Base-by-base conservation (phyloP, 306 rosid genomes). In the Quercus berberidifolia region DNA sequence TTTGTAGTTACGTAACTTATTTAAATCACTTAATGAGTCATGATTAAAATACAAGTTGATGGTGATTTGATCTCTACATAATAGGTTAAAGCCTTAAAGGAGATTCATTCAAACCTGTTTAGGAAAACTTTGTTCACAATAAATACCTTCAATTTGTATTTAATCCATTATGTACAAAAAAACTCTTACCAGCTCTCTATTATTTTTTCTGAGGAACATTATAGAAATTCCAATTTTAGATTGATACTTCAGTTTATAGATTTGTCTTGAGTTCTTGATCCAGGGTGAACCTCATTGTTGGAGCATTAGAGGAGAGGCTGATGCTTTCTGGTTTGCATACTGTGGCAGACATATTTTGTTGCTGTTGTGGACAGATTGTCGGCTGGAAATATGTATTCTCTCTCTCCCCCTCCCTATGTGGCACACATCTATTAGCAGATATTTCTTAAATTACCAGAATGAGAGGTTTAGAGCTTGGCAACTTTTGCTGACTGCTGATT, bases 341-440 rank as follows among this genome's bases (percentile, higher is more conserved):
- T 26, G 97, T 94, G 59, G 90, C 88, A 1, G 98, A 94, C 74
- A 86, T 89, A 65, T 92, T 91, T 89, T 94, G 97, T 86, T 94
- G 98, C 86, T 81, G 80, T 63, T 94, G 98, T 78, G 97, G 98
- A 67, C 97, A 94, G 80, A 92, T 91, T 31, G 83, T 92, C n/a
- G 98, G 98, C 71, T 94, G 98, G 98, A 94, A 94, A 94, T 94
- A 94, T 76, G 94, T 94, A 91, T 75, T 82, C 81, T 73, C 70
- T 84, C 78, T 55, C 78, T 67, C 73, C 80, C 68, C 1, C 17
- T 21, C 13, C 6, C 58, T 31, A 9, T 5, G 49, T 52, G 79
- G 54, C 75, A 25, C 79, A 19, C 74, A 30, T 56, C 31, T 80
- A 49, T 23, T 59, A 55, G 69, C 41, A 38, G 17, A 5, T 60